phyloP scores from a whole-genome alignment of 179 eudicot species.

The Pouteria campechiana region DNA sequence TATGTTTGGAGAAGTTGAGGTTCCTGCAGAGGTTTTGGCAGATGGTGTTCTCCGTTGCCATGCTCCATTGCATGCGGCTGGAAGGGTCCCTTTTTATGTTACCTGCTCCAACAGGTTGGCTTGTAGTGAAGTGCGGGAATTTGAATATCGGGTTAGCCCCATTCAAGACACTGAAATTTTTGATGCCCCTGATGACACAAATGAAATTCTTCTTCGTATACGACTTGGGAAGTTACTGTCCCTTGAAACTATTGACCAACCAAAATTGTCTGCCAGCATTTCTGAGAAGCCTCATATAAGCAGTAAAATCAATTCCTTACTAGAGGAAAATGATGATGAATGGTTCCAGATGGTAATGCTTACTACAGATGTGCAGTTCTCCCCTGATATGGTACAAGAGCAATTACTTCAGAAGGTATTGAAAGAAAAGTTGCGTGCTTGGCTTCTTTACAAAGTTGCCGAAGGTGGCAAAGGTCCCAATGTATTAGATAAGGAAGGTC shows the following conservation, averaged over 20 bases:
- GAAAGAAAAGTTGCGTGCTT: slow-evolving; percentile 49
- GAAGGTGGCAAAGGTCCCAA: slow-evolving; percentile 68
- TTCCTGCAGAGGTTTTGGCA: slow-evolving; percentile 62
- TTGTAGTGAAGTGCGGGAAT: slow-evolving; percentile 91
- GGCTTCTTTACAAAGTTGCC: slow-evolving; percentile 60
- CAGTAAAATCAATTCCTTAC: slow-evolving; percentile 30
- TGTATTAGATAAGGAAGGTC: slow-evolving; percentile 65
- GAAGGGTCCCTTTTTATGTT: slow-evolving; percentile 72
- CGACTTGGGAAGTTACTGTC: slow-evolving; percentile 53
- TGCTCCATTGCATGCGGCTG: slow-evolving; percentile 49
- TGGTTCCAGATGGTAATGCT: slow-evolving; percentile 38
- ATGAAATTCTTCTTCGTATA: slow-evolving; percentile 35
- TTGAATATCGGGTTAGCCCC: slow-evolving; percentile 38
- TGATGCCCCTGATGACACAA: slow-evolving; percentile 14
- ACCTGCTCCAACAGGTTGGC: slow-evolving; percentile 83
- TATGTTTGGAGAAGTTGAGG: slow-evolving; percentile 92
- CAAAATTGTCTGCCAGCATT: slow-evolving; percentile 9
- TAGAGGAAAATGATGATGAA: slow-evolving; percentile 27
- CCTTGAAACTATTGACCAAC: slow-evolving; percentile 16
- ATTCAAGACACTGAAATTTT: slow-evolving; percentile 19
- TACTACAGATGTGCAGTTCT: slow-evolving; percentile 19
- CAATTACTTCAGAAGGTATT: slow-evolving; percentile 40
- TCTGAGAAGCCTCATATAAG: slow-evolving; percentile 16
- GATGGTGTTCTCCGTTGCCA: slow-evolving; percentile 69
- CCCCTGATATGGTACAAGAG: slow-evolving; percentile 28